Conservation (phyloP, 768 basidiomycete species). For the Naganishia friedmannii region DNA sequence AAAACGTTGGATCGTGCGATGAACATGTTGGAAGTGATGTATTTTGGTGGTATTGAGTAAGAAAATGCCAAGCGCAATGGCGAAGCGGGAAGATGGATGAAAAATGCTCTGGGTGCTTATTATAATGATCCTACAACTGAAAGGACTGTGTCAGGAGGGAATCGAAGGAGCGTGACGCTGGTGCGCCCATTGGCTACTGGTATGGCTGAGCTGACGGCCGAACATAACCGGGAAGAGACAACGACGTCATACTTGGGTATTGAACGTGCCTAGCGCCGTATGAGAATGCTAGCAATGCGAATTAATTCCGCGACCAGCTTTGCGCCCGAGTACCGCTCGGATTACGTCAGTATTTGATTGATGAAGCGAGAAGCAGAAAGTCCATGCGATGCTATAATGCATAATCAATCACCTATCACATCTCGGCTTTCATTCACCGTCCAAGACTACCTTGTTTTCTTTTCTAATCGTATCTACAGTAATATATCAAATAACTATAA, state of each 20-base stretch:
- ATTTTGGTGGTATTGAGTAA: background rate
- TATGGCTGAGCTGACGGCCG: background rate
- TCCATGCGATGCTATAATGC: constrained; percentile 2
- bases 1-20: constrained; percentile 3
- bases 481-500: constrained; percentile 2
- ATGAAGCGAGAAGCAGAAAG: too few relatives aligned
- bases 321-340: too few relatives aligned
- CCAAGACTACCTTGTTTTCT: background rate
- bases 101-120: background rate
- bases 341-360: too few relatives aligned
- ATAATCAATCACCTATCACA: background rate
- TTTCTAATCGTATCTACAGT: background rate
- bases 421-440: background rate
- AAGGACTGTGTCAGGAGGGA: background rate
- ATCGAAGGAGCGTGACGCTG: background rate
- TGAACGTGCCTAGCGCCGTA: too few relatives aligned
- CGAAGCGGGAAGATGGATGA: background rate
- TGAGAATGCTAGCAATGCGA: too few relatives aligned
- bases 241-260: background rate
- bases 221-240: background rate
- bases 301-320: too few relatives aligned
- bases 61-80: too few relatives aligned
- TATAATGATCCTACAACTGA: background rate
- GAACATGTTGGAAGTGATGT: background rate
- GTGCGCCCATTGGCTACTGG: constrained; percentile 2